phyloP scores from a whole-genome alignment of 2,329 filamentous ascomycete species.

The Claviceps humidiphila region DNA sequence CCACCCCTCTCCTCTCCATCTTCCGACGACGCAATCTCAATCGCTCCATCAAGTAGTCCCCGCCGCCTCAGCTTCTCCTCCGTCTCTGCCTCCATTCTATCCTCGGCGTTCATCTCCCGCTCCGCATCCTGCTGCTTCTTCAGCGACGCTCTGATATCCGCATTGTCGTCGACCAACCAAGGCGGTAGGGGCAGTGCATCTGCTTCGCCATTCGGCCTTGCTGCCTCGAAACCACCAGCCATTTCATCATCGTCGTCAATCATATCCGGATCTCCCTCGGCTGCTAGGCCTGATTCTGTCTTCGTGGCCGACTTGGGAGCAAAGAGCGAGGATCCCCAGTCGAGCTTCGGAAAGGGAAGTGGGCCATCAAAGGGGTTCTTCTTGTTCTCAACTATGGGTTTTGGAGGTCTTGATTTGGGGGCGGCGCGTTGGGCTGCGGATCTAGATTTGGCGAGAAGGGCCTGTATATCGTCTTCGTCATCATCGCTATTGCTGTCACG shows the following conservation, averaged over 20 bases:
- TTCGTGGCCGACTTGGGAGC: slow-evolving; percentile 23
- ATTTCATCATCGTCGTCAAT: slow-evolving; percentile 31
- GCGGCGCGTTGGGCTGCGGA: slow-evolving; percentile 33
- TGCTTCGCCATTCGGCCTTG: slow-evolving; percentile 25
- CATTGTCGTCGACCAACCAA: slow-evolving; percentile 50
- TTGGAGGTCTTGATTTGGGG: slow-evolving; percentile 15
- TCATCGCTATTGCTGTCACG: slow-evolving; percentile 61
- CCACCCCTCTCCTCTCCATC: slow-evolving; percentile 40
- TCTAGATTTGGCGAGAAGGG: slow-evolving; percentile 60
- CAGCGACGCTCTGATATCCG: slow-evolving; percentile 52
- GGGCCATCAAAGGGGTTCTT: slow-evolving; percentile 62
- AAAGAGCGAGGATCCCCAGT: slow-evolving; percentile 51
- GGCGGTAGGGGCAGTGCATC: slow-evolving; percentile 55
- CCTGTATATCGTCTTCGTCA: slow-evolving; percentile 67
- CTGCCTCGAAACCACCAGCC: slow-evolving; percentile 53
- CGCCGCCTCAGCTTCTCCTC: slow-evolving; percentile 34
- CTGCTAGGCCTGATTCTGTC: slow-evolving; percentile 9
- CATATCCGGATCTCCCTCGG: background rate
- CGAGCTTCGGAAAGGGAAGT: slow-evolving; percentile 79
- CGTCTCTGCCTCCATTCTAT: slow-evolving; percentile 42
- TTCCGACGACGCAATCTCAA: slow-evolving; percentile 51
- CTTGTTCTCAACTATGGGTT: slow-evolving; percentile 33
- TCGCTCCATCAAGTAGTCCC: slow-evolving; percentile 34
- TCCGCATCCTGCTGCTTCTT: slow-evolving; percentile 45
- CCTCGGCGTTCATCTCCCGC: slow-evolving; percentile 49